A percentile compares a stretch with the other conserved stretches of the same genome.
Evolutionary conservation across 2,329 filamentous ascomycete genomes (phyloP).

Genomic region (Scedosporium apiospermum): DNA sequence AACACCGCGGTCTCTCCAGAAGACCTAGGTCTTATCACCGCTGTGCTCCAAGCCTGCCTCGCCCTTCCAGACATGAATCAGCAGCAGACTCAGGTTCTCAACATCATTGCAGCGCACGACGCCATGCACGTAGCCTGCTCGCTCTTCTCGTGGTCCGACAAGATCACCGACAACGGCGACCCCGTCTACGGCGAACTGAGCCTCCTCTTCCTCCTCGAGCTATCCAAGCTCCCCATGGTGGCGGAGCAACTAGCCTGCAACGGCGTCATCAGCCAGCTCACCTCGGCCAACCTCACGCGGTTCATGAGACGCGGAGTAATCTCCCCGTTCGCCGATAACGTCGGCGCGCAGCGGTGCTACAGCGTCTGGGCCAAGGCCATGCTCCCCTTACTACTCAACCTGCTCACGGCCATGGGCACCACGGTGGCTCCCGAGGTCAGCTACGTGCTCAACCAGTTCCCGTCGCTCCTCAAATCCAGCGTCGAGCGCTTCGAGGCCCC

Average conservation of each 20-base stretch:
- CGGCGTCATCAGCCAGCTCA: constrained; percentile 69
- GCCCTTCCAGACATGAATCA: constrained; percentile 68
- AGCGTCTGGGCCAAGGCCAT: constrained; percentile 84
- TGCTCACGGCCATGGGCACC: constrained; percentile 71
- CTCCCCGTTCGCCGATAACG: constrained; percentile 67
- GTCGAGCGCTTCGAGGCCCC: constrained; percentile 61
- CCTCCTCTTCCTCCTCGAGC: constrained; percentile 76
- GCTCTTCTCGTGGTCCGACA: constrained; percentile 90
- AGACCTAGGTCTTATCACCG: constrained; percentile 80
- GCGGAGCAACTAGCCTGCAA: constrained; percentile 88
- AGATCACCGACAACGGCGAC: constrained; percentile 66
- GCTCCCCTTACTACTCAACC: constrained; percentile 78
- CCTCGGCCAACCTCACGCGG: constrained; percentile 68
- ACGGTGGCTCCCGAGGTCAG: constrained; percentile 78
- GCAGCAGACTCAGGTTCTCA: constrained; percentile 60
- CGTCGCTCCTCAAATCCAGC: constrained; percentile 64
- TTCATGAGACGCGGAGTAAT: constrained; percentile 64
- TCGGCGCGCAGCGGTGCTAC: constrained; percentile 65
- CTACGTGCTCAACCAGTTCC: constrained; percentile 83
- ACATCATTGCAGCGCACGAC: constrained; percentile 60
- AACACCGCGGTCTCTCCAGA: constrained; percentile 53
- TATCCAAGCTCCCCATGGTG: constrained; percentile 70
- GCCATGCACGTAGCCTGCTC: constrained; percentile 73
- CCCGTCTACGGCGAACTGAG: constrained; percentile 92
- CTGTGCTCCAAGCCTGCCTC: constrained; percentile 76